A percentile compares a stretch with the other conserved stretches of the same genome.
Evolutionary conservation across 371 early-diverging fungal species (phyloP).

Genomic region (Mucor irregularis): DNA sequence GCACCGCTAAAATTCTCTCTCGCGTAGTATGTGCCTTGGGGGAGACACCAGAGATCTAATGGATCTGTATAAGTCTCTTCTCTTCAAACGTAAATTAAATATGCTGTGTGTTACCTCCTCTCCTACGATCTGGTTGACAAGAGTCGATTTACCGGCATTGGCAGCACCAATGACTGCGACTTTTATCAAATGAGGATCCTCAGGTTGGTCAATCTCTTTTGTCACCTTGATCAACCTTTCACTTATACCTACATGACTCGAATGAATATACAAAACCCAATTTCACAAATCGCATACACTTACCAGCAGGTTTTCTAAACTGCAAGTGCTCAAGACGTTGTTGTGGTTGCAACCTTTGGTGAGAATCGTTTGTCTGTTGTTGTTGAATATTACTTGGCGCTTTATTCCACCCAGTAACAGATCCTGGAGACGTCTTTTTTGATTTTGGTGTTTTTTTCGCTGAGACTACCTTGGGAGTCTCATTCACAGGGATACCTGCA

Average conservation of each 20-base stretch:
- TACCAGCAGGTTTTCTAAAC: slow-evolving; percentile 24
- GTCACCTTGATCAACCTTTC: slow-evolving; percentile 42
- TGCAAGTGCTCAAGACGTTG: neutral
- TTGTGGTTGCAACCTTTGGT: neutral
- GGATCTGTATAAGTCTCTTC: neutral
- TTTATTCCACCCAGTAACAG: too few relatives aligned
- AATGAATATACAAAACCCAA: neutral
- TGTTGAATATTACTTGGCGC: too few relatives aligned
- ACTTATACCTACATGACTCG: slow-evolving; percentile 15
- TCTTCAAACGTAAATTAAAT: neutral
- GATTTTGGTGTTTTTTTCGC: neutral
- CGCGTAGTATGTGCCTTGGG: slow-evolving; percentile 79
- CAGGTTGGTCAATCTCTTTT: slow-evolving; percentile 58
- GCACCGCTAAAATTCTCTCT: slow-evolving; percentile 58
- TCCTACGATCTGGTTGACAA: slow-evolving; percentile 67
- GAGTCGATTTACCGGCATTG: slow-evolving; percentile 82
- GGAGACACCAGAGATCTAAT: slow-evolving; percentile 68
- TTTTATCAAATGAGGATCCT: slow-evolving; percentile 59
- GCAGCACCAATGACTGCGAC: slow-evolving; percentile 76
- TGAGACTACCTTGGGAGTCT: neutral
- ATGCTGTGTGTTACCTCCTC: slow-evolving; percentile 16
- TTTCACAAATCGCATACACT: neutral
- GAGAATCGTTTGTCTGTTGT: too few relatives aligned
- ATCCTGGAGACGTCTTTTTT: neutral
- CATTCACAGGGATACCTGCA: slow-evolving; percentile 21